Evolutionary conservation across 805 yeast genomes (phyloP).

Genomic region (Cyberlindnera suaveolens): DNA sequence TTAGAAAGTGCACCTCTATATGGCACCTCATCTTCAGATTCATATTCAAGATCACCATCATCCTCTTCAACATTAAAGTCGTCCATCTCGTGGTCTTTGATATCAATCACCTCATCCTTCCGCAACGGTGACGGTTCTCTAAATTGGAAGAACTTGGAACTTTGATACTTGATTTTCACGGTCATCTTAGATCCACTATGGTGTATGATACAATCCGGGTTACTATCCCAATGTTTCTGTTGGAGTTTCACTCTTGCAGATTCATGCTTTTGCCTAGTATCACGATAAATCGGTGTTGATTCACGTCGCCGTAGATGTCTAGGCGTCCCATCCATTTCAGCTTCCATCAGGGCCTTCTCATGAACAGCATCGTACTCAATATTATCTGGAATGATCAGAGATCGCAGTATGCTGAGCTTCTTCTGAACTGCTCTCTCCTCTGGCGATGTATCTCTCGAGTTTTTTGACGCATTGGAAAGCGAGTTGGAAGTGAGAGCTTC

Average conservation of each 20-base stretch:
- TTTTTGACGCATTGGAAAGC: no score
- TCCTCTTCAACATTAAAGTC: slow-evolving; percentile 22
- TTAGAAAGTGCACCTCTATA: slow-evolving; percentile 58
- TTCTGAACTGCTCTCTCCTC: slow-evolving; percentile 13
- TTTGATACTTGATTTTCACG: slow-evolving; percentile 15
- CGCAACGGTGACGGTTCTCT: slow-evolving; percentile 21
- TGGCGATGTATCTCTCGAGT: slow-evolving; percentile 7
- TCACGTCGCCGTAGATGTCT: slow-evolving; percentile 11
- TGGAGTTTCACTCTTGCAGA: neutral
- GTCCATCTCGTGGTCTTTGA: slow-evolving; percentile 19
- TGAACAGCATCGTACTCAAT: slow-evolving; percentile 30
- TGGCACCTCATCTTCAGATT: slow-evolving; percentile 51
- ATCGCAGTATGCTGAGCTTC: slow-evolving; percentile 22
- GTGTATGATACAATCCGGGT: neutral
- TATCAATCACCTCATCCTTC: slow-evolving; percentile 13
- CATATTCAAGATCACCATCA: slow-evolving; percentile 9
- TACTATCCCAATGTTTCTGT: neutral
- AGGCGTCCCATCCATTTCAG: slow-evolving; percentile 7
- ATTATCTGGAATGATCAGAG: slow-evolving; percentile 33
- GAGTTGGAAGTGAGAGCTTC: no score
- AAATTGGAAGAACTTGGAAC: slow-evolving; percentile 22
- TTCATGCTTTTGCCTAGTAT: neutral
- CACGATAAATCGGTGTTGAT: neutral
- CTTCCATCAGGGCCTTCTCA: slow-evolving; percentile 25
- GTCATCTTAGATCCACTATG: slow-evolving; percentile 1